Conservation (phyloP, 352 stramenopile genomes). For the Globisporangium cederbergense region DNA sequence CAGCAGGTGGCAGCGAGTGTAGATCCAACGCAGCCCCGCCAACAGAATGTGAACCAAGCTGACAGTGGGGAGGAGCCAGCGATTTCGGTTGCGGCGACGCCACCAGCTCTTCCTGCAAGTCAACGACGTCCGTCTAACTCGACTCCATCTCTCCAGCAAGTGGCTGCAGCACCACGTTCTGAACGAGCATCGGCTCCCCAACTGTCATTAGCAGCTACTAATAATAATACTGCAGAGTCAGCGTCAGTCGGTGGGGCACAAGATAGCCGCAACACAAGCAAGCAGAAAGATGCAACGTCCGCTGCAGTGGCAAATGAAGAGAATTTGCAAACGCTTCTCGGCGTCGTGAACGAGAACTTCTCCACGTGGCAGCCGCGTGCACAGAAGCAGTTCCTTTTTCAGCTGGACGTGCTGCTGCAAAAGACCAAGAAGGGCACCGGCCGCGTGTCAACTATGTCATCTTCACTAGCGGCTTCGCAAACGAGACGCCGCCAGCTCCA, state of each 20-base stretch:
- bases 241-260: background rate
- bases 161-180: background rate
- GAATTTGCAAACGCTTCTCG: slow-evolving; percentile 8
- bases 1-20: background rate
- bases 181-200: background rate
- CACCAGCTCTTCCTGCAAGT: too few relatives aligned
- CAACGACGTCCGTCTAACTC: background rate
- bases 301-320: background rate
- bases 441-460: background rate
- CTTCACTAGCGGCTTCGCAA: background rate
- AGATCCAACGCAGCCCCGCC: background rate
- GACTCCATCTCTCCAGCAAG: background rate
- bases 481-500: background rate
- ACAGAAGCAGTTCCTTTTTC: slow-evolving; percentile 18
- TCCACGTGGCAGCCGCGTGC: slow-evolving; percentile 7
- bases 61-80: too few relatives aligned
- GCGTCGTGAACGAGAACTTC: slow-evolving; percentile 1
- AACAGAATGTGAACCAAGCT: background rate
- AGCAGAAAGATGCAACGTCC: background rate
- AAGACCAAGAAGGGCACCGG: slow-evolving; percentile 9
- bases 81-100: background rate
- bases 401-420: slow-evolving; percentile 16
- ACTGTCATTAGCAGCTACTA: too few relatives aligned
- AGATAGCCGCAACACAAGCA: background rate
- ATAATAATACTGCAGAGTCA: too few relatives aligned